Base-by-base conservation (phyloP, 2,329 filamentous ascomycete species). In the Xylariaceae sp. region DNA sequence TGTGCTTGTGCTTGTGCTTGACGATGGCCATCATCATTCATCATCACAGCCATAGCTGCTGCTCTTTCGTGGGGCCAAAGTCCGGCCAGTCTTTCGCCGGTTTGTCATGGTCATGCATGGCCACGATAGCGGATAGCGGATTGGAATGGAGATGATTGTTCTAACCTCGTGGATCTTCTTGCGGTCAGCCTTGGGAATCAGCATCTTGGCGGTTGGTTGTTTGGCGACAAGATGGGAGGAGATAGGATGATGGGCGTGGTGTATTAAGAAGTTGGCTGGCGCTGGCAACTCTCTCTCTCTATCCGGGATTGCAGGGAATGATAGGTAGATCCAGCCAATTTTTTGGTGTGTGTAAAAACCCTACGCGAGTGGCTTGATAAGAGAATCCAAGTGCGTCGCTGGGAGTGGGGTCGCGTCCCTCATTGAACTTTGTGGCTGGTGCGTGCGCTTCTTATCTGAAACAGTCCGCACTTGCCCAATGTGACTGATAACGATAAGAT, bases 161-260 rank as follows among this genome's bases (percentile, higher is more conserved):
- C 68, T 67, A 68, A 82, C 80, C 82, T 88, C 93, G 87, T 99
- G 94, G 83, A 99, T 97, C 89, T 92, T 91, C 90, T 99, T 99
- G 85, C 95, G 92, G 85, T 99, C 94, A 81, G 91, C 89, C 89
- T 97, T 97, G 80, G 94, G 94, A 81, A 99, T 99, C 85, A 99
- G 89, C 94, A 86, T 86, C 89, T 92, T 84, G 78, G 77, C 79
- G 78, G 77, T 79, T 64, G 77, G 63, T 58, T 75, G 73, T 69
- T 72, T 70, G 71, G 63, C 64, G 64, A 62, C 77, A 72, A 72
- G 79, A 84, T 80, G 80, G 80, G 74, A 73, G 72, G 71, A 69
- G 73, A 75, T 73, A 69, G 68, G 72, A 72, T 72, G 73, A 50
- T 66, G 55, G 66, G 62, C 66, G 67, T 65, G 65, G 65, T 65